Evolutionary conservation across 2,329 filamentous ascomycete genomes (phyloP).

Genomic region (Diplodia scrobiculata): DNA sequence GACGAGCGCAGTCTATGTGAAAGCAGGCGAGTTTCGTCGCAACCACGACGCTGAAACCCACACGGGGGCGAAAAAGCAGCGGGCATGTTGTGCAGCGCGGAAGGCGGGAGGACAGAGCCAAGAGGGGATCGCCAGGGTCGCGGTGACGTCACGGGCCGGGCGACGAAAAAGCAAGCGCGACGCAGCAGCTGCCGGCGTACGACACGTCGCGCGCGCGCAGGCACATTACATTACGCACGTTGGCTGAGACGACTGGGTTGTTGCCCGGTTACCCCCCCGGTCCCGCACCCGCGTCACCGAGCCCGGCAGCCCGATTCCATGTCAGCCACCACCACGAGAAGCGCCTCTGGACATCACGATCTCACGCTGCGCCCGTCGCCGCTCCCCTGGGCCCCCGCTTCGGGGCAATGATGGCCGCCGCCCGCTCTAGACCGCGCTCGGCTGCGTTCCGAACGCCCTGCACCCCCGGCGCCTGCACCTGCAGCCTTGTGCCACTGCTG

Average conservation of each 20-base stretch:
- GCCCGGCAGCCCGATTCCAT: background rate
- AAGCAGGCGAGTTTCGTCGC: background rate
- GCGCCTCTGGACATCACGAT: background rate
- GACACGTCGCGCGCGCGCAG: constrained; percentile 11
- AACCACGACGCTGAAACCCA: no score
- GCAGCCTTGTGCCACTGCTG: constrained; percentile 12
- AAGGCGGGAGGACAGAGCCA: background rate
- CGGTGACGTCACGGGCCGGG: constrained; percentile 9
- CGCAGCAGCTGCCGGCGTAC: background rate
- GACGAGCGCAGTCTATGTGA: background rate
- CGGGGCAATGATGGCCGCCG: background rate
- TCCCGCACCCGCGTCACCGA: background rate
- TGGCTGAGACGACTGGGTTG: background rate
- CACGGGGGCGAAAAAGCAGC: constrained; percentile 2
- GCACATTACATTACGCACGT: background rate
- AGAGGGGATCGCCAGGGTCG: constrained; percentile 10
- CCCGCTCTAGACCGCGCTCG: constrained; percentile 12
- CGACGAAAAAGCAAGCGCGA: constrained; percentile 3
- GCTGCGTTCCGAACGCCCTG: constrained; percentile 8
- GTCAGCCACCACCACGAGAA: background rate
- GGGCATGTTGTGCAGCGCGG: constrained; percentile 10
- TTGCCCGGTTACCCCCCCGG: background rate
- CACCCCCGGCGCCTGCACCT: background rate
- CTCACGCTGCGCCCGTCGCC: background rate
- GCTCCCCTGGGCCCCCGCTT: background rate